Evolutionary conservation across 176 grass and related monocot genomes (phyloP).

Genomic region (Aegilops umbellulata): DNA sequence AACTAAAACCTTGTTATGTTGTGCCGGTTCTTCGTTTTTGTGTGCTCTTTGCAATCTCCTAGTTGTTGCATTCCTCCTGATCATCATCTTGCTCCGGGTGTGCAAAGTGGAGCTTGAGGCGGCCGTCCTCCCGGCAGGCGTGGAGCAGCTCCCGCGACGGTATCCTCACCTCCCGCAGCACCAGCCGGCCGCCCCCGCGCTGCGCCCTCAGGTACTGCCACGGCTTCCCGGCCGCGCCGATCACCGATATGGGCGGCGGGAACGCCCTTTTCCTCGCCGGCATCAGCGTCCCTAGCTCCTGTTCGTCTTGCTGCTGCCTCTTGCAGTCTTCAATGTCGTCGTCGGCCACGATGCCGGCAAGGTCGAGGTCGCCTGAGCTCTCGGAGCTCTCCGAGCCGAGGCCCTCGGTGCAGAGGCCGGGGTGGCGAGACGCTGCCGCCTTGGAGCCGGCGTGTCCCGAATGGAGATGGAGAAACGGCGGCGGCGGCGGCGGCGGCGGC

Average conservation of each 20-base stretch:
- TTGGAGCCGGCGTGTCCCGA: not conserved
- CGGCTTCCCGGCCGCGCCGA: conserved; percentile 56
- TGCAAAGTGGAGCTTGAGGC: conserved; percentile 57
- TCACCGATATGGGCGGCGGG: conserved; percentile 65
- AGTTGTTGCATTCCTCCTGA: not conserved
- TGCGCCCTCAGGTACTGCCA: conserved; percentile 60
- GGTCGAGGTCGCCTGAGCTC: conserved; percentile 59
- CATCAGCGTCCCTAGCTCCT: not conserved
- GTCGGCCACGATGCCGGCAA: not conserved
- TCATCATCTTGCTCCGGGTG: not conserved
- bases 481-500: not conserved
- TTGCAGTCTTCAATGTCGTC: not conserved
- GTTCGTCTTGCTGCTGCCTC: not conserved
- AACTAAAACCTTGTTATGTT: not conserved
- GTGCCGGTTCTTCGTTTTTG: not conserved
- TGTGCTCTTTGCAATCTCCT: not conserved
- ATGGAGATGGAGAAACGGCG: not conserved
- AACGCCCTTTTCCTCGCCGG: not conserved
- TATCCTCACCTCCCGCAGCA: conserved; percentile 62
- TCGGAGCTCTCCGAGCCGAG: conserved; percentile 81
- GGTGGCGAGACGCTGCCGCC: conserved; percentile 2
- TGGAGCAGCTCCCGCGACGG: conserved; percentile 62
- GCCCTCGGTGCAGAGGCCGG: conserved; percentile 66
- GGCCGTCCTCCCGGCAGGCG: conserved; percentile 48
- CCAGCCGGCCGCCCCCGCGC: conserved; percentile 46